phyloP scores from a whole-genome alignment of 2,329 filamentous ascomycete genomes.

The Fusarium dimerum region DNA sequence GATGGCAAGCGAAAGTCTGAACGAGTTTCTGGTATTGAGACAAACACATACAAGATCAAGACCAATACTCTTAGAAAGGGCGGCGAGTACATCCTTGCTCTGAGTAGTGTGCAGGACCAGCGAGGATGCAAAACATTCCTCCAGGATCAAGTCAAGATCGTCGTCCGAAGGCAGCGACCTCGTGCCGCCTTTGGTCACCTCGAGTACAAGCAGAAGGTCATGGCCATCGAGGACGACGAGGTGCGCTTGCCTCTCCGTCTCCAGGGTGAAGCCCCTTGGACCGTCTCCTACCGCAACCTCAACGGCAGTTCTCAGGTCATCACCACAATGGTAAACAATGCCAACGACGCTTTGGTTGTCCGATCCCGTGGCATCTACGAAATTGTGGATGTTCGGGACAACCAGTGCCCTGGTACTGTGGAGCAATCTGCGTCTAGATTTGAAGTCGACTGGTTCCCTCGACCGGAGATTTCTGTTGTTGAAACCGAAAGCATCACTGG shows the following conservation, averaged over 20 bases:
- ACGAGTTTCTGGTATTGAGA: slow-evolving; percentile 63
- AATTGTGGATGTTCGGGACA: slow-evolving; percentile 75
- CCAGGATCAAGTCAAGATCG: slow-evolving; percentile 81
- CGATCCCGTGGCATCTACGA: slow-evolving; percentile 74
- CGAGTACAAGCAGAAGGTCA: slow-evolving; percentile 74
- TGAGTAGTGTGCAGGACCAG: slow-evolving; percentile 84
- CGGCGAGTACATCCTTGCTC: slow-evolving; percentile 84
- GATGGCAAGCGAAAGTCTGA: slow-evolving; percentile 79
- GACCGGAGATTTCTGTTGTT: slow-evolving; percentile 70
- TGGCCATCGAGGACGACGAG: slow-evolving; percentile 73
- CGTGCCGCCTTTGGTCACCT: slow-evolving; percentile 83
- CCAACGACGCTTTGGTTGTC: slow-evolving; percentile 71
- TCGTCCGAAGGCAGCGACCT: slow-evolving; percentile 85
- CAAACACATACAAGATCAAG: slow-evolving; percentile 66
- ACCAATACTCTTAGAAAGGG: slow-evolving; percentile 76
- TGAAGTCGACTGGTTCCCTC: slow-evolving; percentile 79
- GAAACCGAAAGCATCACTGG: slow-evolving; percentile 61
- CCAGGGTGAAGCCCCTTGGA: slow-evolving; percentile 85
- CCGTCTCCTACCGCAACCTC: slow-evolving; percentile 71
- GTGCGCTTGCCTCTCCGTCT: slow-evolving; percentile 80
- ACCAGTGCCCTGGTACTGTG: slow-evolving; percentile 77
- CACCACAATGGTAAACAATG: slow-evolving; percentile 50
- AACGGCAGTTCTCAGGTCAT: slow-evolving; percentile 51
- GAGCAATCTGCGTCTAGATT: slow-evolving; percentile 75
- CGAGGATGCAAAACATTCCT: slow-evolving; percentile 84